Base-by-base conservation (phyloP, 148 eudicot genomes). In the Rhododendron simsii region DNA sequence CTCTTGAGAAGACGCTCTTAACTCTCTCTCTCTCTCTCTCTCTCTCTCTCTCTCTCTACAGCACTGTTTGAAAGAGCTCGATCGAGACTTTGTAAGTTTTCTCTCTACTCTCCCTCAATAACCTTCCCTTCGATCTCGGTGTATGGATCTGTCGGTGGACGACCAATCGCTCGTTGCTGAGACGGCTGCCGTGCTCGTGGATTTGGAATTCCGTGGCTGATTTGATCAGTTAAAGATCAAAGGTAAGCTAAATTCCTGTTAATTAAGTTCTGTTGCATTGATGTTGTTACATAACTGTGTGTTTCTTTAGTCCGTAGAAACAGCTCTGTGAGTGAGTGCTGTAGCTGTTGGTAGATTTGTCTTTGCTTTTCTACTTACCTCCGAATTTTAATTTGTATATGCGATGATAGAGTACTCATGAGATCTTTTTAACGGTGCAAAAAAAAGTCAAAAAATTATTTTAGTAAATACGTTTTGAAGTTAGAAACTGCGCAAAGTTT, bases 161-260 rank as follows among this genome's bases (percentile, higher is more conserved):
- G 23, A 8, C 13, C 12, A 18, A 39, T 37, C n/a, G 12, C 4
- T 76, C n/a, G 41, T 75, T 12, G 81, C 71, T 76, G 51, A 3
- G 44, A 21, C n/a, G 30, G 61, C 8, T n/a, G n/a, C 48, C 50
- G 21, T 67, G n/a, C 33, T 47, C 61, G 57, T 18, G 35, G 63
- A 84, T 71, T 71, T 71, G 7, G 20, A 69, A 11, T 45, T 48
- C 63, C 20, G 18, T n/a, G 63, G 3, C 41, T 53, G 28, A 14
- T 20, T 13, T 26, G 9, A 55, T 39, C 51, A 41, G 84, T 39
- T 13, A n/a, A 18, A 84, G 69, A 53, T 35, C 81, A 15, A 80
- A 76, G 86, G 86, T 84, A 53, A 57, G 33, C 26, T 50, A 67
- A 50, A 50, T 84, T 51, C 47, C 15, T 75, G 9, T 47, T 20